Evolutionary conservation across 2,329 filamentous ascomycete species (phyloP), one percentile per base, ranked within the genome.

Genomic region (Aspergillus costaricaensis): DNA sequence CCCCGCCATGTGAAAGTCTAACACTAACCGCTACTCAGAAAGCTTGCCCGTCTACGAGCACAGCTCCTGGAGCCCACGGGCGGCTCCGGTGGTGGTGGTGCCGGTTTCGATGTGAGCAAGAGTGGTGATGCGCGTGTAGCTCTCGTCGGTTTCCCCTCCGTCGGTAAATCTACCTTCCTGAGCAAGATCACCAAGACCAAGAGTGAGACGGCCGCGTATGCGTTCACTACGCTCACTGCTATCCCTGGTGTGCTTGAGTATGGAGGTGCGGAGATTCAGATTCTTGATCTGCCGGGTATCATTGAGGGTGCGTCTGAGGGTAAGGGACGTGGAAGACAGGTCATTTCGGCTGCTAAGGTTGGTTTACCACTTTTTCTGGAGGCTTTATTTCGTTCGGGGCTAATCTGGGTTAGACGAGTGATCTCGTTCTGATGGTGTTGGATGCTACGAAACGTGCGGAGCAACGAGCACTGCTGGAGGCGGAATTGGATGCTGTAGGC

Each of bases 151-250:
- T 99, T 99, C 70, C 95, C 96, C 0, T 99, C 96, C 0, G 95
- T 99, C 55, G 95, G 95, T 76, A 99, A 99, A 81, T 99, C 95
- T 2, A 99, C 95, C 0, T 98, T 99, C 74, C 77, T 99, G n/a
- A 97, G 93, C 52, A 97, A 98, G 74, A 96, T 99, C 75, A 99
- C 95, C 53, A 98, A 96, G 80, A 99, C 96, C 41, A 92, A 92
- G 73, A 96, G 92, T 54, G 94, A 97, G 76, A 92, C 97, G 27
- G 95, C 95, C 0, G 91, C 95, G 0, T 99, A 99, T 75, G 88
- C 94, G 59, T 99, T 99, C 86, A 99, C 95, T 10, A 99, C 95
- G 1, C 83, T 99, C 48, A 99, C 95, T 9, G 96, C 95, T 38
- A 99, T 99, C 68, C 95, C 95, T 1, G 95, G 95, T 68, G 96